Evolutionary conservation across 345 rosid genomes (phyloP).

Genomic region (Erodium maritimum): DNA sequence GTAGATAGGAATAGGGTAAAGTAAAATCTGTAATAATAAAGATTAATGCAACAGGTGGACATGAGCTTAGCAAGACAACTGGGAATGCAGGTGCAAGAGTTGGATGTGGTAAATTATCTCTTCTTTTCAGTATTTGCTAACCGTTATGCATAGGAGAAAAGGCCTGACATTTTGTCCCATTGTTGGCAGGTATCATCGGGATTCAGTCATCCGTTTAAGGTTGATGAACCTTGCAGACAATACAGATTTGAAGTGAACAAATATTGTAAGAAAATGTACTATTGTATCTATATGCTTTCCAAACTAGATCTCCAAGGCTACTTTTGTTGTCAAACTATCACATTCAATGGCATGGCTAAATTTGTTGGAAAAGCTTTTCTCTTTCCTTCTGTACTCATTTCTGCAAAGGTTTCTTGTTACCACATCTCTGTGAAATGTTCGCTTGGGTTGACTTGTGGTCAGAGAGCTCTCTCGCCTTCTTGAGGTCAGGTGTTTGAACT

Average conservation of each 20-base stretch:
- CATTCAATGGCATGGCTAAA: too few species aligned
- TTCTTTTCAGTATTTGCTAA: background rate
- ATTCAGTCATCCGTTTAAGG: slow-evolving; percentile 55
- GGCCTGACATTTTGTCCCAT: slow-evolving; percentile 6
- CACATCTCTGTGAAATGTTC: too few species aligned
- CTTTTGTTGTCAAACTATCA: too few species aligned
- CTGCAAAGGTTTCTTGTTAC: too few species aligned
- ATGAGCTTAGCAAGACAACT: slow-evolving; percentile 80
- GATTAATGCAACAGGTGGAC: slow-evolving; percentile 45
- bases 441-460: too few species aligned
- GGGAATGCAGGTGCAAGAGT: slow-evolving; percentile 92
- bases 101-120: slow-evolving; percentile 57
- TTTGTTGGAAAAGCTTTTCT: too few species aligned
- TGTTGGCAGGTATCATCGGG: slow-evolving; percentile 66
- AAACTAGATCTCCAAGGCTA: background rate
- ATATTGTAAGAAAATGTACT: background rate
- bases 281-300: background rate
- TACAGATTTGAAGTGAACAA: background rate
- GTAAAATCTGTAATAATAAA: too few species aligned
- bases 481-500: too few species aligned
- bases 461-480: too few species aligned
- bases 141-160: background rate
- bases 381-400: too few species aligned
- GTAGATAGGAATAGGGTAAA: too few species aligned
- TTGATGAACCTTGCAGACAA: background rate